Evolutionary conservation across 2,329 filamentous ascomycete genomes (phyloP).

Genomic region (Aspergillus texensis): DNA sequence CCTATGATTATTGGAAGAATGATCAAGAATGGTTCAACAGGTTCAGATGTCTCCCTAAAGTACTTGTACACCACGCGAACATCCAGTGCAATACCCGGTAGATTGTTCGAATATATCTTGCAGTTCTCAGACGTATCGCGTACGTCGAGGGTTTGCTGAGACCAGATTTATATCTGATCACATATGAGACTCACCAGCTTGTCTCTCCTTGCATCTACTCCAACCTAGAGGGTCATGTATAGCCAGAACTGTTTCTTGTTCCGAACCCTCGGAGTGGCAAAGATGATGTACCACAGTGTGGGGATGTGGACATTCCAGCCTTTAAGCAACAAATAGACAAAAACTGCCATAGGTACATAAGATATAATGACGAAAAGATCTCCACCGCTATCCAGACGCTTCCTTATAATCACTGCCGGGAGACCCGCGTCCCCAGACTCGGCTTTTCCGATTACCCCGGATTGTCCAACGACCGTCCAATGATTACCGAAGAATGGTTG

Average conservation of each 20-base stretch:
- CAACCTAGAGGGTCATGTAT: neutral
- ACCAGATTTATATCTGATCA: too few species aligned
- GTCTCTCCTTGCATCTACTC: neutral
- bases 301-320: neutral
- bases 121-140: too few species aligned
- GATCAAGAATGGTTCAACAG: too few species aligned
- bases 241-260: neutral
- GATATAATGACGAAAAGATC: neutral
- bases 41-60: too few species aligned
- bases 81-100: too few species aligned
- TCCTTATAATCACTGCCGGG: neutral
- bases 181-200: neutral
- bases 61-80: too few species aligned
- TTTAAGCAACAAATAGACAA: neutral
- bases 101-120: too few species aligned
- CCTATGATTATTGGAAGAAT: too few species aligned
- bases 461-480: neutral
- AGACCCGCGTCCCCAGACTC: constrained; percentile 1
- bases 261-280: neutral
- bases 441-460: constrained; percentile 1
- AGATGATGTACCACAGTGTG: neutral
- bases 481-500: neutral
- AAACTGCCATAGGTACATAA: neutral
- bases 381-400: neutral
- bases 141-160: too few species aligned